phyloP scores from a whole-genome alignment of 192 early-diverging fungal species.

The Linnemannia hyalina region DNA sequence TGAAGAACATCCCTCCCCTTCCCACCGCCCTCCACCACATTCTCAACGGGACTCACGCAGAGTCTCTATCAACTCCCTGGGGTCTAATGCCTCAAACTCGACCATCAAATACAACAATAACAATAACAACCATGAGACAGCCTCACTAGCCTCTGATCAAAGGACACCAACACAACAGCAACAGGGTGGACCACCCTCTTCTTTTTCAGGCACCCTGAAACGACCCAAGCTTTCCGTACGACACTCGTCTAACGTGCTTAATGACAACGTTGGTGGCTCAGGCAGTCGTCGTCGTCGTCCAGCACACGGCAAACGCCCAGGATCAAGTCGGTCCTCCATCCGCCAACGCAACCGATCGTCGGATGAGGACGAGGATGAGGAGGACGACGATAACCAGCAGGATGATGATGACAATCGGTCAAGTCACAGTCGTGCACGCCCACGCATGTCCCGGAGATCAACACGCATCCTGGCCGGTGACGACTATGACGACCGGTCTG shows the following conservation, averaged over 20 bases:
- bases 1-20: conserved; percentile 7
- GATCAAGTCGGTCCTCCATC: conserved; percentile 43
- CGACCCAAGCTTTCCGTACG: conserved; percentile 31
- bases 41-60: conserved; percentile 23
- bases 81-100: conserved; percentile 35
- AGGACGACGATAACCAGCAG: conserved; percentile 1
- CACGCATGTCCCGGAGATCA: conserved; percentile 25
- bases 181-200: not conserved
- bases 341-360: conserved; percentile 32
- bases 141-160: not conserved
- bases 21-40: conserved; percentile 11
- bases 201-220: conserved; percentile 7
- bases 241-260: conserved; percentile 26
- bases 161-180: not conserved
- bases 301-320: conserved; percentile 16
- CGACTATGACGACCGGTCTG: conserved; percentile 28
- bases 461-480: conserved; percentile 6
- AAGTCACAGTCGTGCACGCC: conserved; percentile 30
- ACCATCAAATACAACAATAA: conserved; percentile 29
- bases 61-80: conserved; percentile 44
- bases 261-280: conserved; percentile 17
- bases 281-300: conserved; percentile 43
- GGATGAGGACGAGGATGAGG: conserved; percentile 37
- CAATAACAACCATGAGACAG: not conserved
- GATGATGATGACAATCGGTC: conserved; percentile 37